Conservation (phyloP, 225 moss, liverwort and hornwort genomes). For the Physcomitrellopsis africana region DNA sequence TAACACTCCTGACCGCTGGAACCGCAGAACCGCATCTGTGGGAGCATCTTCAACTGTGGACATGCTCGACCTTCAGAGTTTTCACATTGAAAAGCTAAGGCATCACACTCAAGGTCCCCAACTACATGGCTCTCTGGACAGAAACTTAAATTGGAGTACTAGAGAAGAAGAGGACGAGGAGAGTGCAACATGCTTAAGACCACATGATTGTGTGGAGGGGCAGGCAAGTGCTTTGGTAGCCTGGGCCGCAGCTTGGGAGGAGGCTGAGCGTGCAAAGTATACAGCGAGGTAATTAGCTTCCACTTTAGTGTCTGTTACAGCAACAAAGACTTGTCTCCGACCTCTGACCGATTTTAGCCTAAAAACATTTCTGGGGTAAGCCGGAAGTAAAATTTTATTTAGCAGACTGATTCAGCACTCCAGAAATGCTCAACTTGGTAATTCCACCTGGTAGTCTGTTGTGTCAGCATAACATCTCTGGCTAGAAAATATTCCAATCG, state of each 20-base stretch:
- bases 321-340: neutral
- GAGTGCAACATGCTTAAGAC: slow-evolving; percentile 48
- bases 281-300: slow-evolving; percentile 68
- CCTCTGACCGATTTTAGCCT: slow-evolving; percentile 2
- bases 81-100: slow-evolving; percentile 42
- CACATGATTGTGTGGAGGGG: slow-evolving; percentile 51
- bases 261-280: slow-evolving; percentile 90
- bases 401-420: neutral
- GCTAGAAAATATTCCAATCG: neutral
- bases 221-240: slow-evolving; percentile 60
- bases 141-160: slow-evolving; percentile 60
- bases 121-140: slow-evolving; percentile 40
- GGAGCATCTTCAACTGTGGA: slow-evolving; percentile 32
- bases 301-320: neutral
- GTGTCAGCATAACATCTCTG: neutral
- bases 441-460: neutral
- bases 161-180: slow-evolving; percentile 67
- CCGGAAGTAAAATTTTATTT: neutral
- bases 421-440: neutral
- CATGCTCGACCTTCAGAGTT: slow-evolving; percentile 46
- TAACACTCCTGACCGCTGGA: slow-evolving; percentile 49
- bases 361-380: neutral
- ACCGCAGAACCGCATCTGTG: slow-evolving; percentile 30
- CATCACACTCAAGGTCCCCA: slow-evolving; percentile 29
- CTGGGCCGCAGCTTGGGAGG: slow-evolving; percentile 93